These are phyloP conservation scores for Xanthoconium stramineum DNA, from an alignment of 768 basidiomycete species.

Conservation along the genomic window DNA sequence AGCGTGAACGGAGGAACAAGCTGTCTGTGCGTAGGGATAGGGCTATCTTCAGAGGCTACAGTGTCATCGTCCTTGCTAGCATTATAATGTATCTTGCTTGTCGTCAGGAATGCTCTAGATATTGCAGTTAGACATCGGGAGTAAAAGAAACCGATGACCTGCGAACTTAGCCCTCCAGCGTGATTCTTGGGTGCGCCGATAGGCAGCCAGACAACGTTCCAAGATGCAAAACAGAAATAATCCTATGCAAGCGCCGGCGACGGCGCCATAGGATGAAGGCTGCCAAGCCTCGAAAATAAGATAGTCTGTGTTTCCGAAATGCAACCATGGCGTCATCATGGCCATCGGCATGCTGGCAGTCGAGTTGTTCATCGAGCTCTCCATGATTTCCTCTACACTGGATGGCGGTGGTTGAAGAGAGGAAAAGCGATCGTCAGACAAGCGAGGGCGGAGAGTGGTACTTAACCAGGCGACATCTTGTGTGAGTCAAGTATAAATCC, in stretches of 20 bases:
- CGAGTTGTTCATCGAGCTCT: slow-evolving; percentile 5
- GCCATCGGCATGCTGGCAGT: slow-evolving; percentile 15
- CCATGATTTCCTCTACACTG: not conserved
- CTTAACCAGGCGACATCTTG: no score
- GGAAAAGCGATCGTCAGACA: not conserved
- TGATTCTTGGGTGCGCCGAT: slow-evolving; percentile 48
- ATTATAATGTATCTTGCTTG: not conserved
- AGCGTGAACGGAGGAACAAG: slow-evolving; percentile 59
- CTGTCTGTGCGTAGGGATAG: slow-evolving; percentile 16
- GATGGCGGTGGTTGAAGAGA: not conserved
- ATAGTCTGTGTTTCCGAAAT: slow-evolving; percentile 62
- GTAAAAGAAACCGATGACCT: not conserved
- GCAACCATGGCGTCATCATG: slow-evolving; percentile 66
- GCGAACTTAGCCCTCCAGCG: slow-evolving; percentile 61
- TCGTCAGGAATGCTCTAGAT: slow-evolving; percentile 10
- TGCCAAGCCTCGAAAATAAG: slow-evolving; percentile 67
- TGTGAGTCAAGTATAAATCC: no score
- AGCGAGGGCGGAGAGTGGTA: no score
- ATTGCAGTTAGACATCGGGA: not conserved
- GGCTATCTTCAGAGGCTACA: not conserved
- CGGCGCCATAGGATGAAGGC: slow-evolving; percentile 65
- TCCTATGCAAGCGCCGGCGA: slow-evolving; percentile 72
- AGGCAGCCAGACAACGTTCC: slow-evolving; percentile 66
- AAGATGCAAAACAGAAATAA: slow-evolving; percentile 65
- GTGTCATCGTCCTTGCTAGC: not conserved